Conservation (phyloP, 31 red algal genomes). For the Bonnemaisonia californica region DNA sequence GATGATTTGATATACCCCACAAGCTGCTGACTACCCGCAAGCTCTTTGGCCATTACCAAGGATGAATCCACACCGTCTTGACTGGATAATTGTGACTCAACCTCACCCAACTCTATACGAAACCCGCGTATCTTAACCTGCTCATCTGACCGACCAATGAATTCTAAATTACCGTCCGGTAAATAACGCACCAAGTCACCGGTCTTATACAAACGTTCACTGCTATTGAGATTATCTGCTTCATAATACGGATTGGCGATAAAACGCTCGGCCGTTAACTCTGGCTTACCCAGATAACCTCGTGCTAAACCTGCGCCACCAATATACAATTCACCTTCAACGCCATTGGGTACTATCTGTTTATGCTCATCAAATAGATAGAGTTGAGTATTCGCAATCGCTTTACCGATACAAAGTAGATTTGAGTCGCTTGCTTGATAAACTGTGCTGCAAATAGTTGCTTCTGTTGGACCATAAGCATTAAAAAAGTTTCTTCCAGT, state of each 20-base stretch:
- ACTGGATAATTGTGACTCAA: slow-evolving; percentile 1
- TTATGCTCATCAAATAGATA: too few relatives aligned
- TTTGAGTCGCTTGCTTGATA: neutral
- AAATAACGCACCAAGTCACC: slow-evolving; percentile 54
- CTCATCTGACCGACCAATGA: slow-evolving; percentile 41
- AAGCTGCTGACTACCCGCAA: neutral
- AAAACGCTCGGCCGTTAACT: slow-evolving; percentile 20
- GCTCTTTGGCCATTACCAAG: neutral
- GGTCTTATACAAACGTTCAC: slow-evolving; percentile 46
- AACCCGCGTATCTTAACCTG: slow-evolving; percentile 63
- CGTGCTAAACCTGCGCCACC: slow-evolving; percentile 7
- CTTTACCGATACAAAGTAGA: too few relatives aligned
- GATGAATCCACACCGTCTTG: neutral
- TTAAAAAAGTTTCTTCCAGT: too few relatives aligned
- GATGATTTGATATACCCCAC: too few relatives aligned
- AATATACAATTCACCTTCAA: slow-evolving; percentile 14
- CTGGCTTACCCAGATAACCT: neutral
- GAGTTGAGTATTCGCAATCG: too few relatives aligned
- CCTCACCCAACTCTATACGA: slow-evolving; percentile 51
- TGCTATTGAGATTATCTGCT: too few relatives aligned
- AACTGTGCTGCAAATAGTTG: neutral
- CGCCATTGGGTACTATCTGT: too few relatives aligned
- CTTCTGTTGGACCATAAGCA: slow-evolving; percentile 35
- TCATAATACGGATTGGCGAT: slow-evolving; percentile 1
- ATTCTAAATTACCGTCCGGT: slow-evolving; percentile 45